Conservation (phyloP, 495 filamentous ascomycete genomes). For the Xanthoparmelia taractica region DNA sequence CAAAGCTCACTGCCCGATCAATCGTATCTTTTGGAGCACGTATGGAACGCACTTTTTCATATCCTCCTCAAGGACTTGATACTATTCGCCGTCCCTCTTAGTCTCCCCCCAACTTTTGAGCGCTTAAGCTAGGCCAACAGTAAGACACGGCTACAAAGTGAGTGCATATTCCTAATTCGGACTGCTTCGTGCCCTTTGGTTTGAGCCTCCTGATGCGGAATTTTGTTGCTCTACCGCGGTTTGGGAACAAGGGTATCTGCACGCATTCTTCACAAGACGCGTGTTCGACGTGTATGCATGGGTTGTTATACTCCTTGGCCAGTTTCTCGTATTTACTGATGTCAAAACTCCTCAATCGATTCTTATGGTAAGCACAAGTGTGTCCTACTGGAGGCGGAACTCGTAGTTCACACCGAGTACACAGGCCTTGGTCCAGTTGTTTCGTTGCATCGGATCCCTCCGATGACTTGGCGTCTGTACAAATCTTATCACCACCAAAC, state of each 20-base stretch:
- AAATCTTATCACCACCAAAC: neutral
- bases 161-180: neutral
- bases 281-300: neutral
- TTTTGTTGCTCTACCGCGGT: neutral
- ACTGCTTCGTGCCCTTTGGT: neutral
- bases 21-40: neutral
- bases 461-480: neutral
- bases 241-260: neutral
- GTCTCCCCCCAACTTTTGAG: neutral
- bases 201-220: neutral
- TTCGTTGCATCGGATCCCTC: neutral
- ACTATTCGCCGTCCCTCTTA: neutral
- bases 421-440: neutral
- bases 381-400: neutral
- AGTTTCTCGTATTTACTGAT: neutral
- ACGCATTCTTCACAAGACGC: neutral
- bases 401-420: neutral
- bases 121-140: neutral
- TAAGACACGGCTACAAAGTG: neutral
- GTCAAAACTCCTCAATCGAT: neutral
- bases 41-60: neutral
- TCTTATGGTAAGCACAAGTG: neutral
- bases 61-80: neutral
- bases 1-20: neutral
- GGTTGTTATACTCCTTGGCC: neutral